phyloP scores from a whole-genome alignment of 2,329 filamentous ascomycete species.

The Talaromyces sp. region DNA sequence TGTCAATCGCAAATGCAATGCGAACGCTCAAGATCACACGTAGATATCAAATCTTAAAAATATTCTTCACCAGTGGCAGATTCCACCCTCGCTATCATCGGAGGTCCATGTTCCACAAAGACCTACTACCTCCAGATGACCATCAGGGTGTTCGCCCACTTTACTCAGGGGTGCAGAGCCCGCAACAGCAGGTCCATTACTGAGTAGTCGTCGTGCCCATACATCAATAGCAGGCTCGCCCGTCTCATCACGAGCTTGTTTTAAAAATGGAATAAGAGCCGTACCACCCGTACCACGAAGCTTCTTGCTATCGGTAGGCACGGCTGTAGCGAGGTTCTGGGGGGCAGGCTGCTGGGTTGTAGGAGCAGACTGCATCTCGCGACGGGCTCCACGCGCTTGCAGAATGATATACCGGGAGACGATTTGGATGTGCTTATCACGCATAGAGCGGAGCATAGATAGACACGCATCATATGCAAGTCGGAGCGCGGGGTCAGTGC shows the following conservation, averaged over 20 bases:
- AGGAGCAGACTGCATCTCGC: conserved; percentile 63
- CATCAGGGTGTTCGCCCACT: conserved; percentile 56
- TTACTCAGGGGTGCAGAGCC: conserved; percentile 53
- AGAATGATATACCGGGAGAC: conserved; percentile 95
- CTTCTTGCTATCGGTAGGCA: conserved; percentile 53
- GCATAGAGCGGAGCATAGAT: conserved; percentile 73
- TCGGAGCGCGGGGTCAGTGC: conserved; percentile 65
- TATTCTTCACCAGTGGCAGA: conserved; percentile 55
- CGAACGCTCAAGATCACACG: conserved; percentile 19
- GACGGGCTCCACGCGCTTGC: conserved; percentile 75
- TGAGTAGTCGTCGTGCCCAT: conserved; percentile 63
- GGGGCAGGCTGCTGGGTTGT: conserved; percentile 46
- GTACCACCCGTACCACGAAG: conserved; percentile 92
- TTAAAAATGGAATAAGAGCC: conserved; percentile 90
- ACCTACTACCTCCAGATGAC: conserved; percentile 64
- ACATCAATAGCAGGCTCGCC: conserved; percentile 81
- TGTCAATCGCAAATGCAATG: conserved; percentile 14
- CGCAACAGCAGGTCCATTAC: conserved; percentile 49
- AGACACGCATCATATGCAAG: conserved; percentile 91
- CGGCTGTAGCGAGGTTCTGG: conserved; percentile 58
- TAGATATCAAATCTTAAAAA: neutral
- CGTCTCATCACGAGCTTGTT: conserved; percentile 95
- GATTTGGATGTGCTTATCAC: conserved; percentile 94
- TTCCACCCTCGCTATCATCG: conserved; percentile 73
- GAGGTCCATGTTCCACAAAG: conserved; percentile 87